A percentile compares a stretch with the other conserved stretches of the same genome.
Evolutionary conservation across 768 basidiomycete genomes (phyloP).

Genomic region (Trametes gibbosa): DNA sequence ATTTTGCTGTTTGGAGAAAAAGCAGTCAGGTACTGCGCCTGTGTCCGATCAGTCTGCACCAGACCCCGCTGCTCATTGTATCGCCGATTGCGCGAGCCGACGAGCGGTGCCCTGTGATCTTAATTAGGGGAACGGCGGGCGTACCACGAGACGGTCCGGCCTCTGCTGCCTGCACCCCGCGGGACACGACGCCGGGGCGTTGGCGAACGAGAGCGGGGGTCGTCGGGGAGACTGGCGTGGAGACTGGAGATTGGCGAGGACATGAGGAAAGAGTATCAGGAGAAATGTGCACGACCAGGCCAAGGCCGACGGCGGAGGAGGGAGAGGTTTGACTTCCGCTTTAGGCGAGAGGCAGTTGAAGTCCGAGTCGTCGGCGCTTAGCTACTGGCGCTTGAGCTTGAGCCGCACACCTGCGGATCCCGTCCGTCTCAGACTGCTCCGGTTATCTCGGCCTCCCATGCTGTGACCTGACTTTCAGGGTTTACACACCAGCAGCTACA

Average conservation of each 20-base stretch:
- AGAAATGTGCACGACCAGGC: too few relatives aligned
- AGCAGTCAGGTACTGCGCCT: constrained; percentile 9
- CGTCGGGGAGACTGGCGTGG: too few relatives aligned
- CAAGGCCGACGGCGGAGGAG: background rate
- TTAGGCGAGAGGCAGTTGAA: too few relatives aligned
- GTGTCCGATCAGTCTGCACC: constrained; percentile 13
- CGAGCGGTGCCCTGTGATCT: constrained; percentile 13
- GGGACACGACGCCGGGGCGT: too few relatives aligned
- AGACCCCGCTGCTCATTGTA: constrained; percentile 17
- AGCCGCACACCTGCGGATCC: background rate
- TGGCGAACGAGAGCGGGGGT: too few relatives aligned
- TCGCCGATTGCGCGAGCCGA: constrained; percentile 15
- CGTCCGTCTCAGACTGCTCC: background rate
- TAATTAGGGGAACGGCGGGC: constrained; percentile 16
- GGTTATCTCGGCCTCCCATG: constrained; percentile 1
- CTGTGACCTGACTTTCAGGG: too few relatives aligned
- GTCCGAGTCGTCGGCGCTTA: too few relatives aligned
- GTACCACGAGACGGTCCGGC: constrained; percentile 3
- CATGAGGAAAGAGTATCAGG: too few relatives aligned
- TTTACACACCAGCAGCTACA: too few relatives aligned
- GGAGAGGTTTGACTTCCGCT: constrained; percentile 4
- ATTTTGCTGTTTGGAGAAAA: constrained; percentile 14
- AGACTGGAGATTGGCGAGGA: too few relatives aligned
- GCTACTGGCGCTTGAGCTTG: background rate
- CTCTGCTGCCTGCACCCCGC: background rate